These are phyloP conservation scores for Diaporthe eres DNA, from an alignment of 2,329 filamentous ascomycete species.

Conservation along the genomic window DNA sequence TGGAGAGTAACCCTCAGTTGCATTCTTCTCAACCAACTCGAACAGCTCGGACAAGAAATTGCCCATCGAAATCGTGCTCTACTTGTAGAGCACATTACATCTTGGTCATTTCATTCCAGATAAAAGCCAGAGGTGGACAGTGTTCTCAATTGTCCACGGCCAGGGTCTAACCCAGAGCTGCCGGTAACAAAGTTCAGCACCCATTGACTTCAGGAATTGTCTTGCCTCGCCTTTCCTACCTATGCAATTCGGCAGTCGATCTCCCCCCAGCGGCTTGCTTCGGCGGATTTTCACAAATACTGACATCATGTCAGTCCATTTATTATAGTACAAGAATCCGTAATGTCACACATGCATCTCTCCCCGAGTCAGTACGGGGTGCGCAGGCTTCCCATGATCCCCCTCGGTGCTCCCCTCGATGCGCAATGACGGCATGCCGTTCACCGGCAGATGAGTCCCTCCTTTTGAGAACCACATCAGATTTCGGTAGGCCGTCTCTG, in stretches of 20 bases:
- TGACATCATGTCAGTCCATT: neutral
- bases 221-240: too few species aligned
- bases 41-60: too few species aligned
- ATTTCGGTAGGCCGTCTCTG: neutral
- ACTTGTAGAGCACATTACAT: too few species aligned
- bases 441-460: neutral
- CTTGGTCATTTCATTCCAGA: neutral
- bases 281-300: neutral
- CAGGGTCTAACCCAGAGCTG: neutral
- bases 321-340: neutral
- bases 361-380: neutral
- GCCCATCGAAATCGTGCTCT: neutral
- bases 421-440: constrained; percentile 14
- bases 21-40: neutral
- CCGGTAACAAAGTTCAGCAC: neutral
- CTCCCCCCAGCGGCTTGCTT: neutral
- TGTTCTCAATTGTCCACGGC: neutral
- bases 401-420: neutral
- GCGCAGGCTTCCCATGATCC: neutral
- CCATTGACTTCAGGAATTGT: neutral
- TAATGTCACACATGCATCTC: neutral
- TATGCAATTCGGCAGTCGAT: neutral
- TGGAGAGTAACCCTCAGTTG: too few species aligned
- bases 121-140: neutral
- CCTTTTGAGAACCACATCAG: neutral